Evolutionary conservation across 2,329 filamentous ascomycete genomes (phyloP).

Genomic region (Aspergillus tubingensis): DNA sequence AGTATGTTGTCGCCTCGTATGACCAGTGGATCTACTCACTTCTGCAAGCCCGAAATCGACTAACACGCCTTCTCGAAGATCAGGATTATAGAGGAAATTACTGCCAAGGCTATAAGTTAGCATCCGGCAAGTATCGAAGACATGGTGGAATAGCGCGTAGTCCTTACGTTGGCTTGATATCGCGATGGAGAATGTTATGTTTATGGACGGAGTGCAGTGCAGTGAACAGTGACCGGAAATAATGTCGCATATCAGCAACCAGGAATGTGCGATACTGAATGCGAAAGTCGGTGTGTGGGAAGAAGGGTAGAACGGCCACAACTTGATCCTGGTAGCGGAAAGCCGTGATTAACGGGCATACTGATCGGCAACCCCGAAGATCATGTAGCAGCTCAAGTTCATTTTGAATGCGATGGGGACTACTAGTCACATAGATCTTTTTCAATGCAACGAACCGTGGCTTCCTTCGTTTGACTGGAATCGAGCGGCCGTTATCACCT

Average conservation of each 20-base stretch:
- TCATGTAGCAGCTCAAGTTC: conserved; percentile 92
- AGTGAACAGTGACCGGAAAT: conserved; percentile 84
- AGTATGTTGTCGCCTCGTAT: conserved; percentile 1
- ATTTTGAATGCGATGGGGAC: conserved; percentile 88
- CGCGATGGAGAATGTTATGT: conserved; percentile 83
- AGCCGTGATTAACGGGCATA: conserved; percentile 96
- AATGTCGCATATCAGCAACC: conserved; percentile 81
- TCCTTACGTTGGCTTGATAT: conserved; percentile 84
- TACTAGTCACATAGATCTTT: conserved; percentile 99
- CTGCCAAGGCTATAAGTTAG: conserved; percentile 29
- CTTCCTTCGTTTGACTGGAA: conserved; percentile 47
- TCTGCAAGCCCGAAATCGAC: conserved; percentile 99
- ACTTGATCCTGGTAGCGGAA: conserved; percentile 94
- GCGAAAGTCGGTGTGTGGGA: conserved; percentile 91
- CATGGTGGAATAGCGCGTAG: not conserved
- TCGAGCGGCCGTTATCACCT: conserved; percentile 35
- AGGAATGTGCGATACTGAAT: conserved; percentile 88
- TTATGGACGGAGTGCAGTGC: conserved; percentile 82
- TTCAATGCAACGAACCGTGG: conserved; percentile 92
- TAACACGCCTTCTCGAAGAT: conserved; percentile 74
- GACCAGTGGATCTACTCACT: conserved; percentile 33
- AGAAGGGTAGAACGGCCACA: conserved; percentile 91
- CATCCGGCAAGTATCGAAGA: not conserved
- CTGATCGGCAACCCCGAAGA: conserved; percentile 76
- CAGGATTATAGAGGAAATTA: conserved; percentile 90